Base-by-base conservation (phyloP, 305 asterid genomes). In the Fraxinus ornus region DNA sequence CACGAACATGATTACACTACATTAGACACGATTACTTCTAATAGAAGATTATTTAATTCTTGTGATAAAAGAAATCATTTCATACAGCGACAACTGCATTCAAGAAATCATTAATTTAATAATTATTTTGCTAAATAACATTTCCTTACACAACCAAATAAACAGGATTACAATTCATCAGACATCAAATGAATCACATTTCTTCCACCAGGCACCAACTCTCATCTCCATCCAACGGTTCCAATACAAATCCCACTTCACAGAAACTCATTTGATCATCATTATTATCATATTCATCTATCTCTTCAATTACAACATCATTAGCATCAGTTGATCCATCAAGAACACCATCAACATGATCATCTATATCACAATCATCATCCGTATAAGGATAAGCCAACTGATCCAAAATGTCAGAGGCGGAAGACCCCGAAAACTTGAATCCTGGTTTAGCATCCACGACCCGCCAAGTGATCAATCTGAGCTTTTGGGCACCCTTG, bases 171-270 rank as follows among this genome's bases (percentile, higher is more conserved):
- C 35, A 80, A 24, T 26, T 35, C 21, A 78, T 19, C 52, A 81
- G 72, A 60, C 4, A 44, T 71, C 35, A 47, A 75, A 75, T 32
- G 41, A 71, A 77, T 86, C 87, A 85, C 81, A 89, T 75, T 88
- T 90, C 91, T 78, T 90, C 92, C 84, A 92, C 94, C 78, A 91
- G 84, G 80, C 91, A 92, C 96, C 98, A 93, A 77, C 87, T 90
- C 79, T 88, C 97, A 77, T 86, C 97, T 70, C 76, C 94, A 33
- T 90, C 92, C 81, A 85, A 81, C 9, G 85, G 84, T 47, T 88
- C 86, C 92, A 86, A 88, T 55, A 76, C 87, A 81, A 88, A 85
- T 74, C 90, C 97, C 86, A 89, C 97, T 33, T 93, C 97, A 81
- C 91, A 89, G 22, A 88, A 91, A 79, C 97, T 88, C 93, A 90